Evolutionary conservation across 371 early-diverging fungal species (phyloP).

Genomic region (Chytridium lagenaria): DNA sequence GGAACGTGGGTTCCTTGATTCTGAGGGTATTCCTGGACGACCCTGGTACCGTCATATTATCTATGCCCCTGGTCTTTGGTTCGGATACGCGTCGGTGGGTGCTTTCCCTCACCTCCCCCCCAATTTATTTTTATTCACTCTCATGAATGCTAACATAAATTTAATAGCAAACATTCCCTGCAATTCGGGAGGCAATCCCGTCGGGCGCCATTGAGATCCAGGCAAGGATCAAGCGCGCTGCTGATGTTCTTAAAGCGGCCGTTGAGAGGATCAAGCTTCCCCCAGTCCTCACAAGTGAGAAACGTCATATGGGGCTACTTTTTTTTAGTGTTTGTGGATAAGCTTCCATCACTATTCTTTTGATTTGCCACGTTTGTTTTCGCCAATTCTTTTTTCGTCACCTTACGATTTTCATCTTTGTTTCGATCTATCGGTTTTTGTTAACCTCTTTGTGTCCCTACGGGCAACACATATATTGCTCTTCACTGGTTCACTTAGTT

Average conservation of each 20-base stretch:
- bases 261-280: background rate
- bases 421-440: no score
- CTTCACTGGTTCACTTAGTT: no score
- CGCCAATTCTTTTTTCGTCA: no score
- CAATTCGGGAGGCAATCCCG: conserved; percentile 3
- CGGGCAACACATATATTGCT: no score
- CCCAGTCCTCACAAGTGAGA: no score
- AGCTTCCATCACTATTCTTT: no score
- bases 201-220: background rate
- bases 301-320: no score
- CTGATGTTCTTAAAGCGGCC: background rate
- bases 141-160: background rate
- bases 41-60: conserved; percentile 69
- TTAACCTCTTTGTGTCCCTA: no score
- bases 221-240: background rate
- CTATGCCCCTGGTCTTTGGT: conserved; percentile 63
- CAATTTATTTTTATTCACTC: background rate
- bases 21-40: conserved; percentile 62
- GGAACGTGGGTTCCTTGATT: conserved; percentile 63
- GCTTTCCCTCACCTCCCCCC: background rate
- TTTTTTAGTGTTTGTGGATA: no score
- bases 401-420: no score
- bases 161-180: conserved; percentile 15
- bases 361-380: no score
- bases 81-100: conserved; percentile 52